Conservation (phyloP, 2,329 filamentous ascomycete genomes). For the Corniculantispora saksenae region DNA sequence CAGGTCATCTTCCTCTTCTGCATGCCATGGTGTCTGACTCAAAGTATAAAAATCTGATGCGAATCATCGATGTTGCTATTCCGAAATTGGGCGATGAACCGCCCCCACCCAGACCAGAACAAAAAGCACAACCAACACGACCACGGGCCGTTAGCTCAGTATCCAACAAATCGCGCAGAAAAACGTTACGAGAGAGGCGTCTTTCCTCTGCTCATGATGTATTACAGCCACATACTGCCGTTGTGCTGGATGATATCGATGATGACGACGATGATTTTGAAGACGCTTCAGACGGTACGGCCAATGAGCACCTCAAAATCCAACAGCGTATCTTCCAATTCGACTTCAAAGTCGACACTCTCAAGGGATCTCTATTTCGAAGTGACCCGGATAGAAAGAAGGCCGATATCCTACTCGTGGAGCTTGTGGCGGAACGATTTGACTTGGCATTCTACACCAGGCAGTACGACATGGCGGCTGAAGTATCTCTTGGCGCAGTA, state of each 20-base stretch:
- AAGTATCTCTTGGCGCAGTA: conserved; percentile 83
- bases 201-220: conserved; percentile 76
- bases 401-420: conserved; percentile 80
- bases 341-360: conserved; percentile 90
- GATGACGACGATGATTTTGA: conserved; percentile 68
- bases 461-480: conserved; percentile 88
- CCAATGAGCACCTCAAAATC: conserved; percentile 64
- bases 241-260: conserved; percentile 77
- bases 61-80: conserved; percentile 89
- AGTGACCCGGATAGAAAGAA: conserved; percentile 77
- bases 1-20: conserved; percentile 86
- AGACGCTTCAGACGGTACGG: conserved; percentile 61
- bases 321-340: conserved; percentile 94
- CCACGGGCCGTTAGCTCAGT: conserved; percentile 49
- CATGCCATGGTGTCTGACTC: conserved; percentile 90
- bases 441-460: conserved; percentile 84
- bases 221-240: conserved; percentile 68
- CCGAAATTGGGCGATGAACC: conserved; percentile 68
- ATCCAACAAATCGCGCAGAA: conserved; percentile 48
- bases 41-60: conserved; percentile 98
- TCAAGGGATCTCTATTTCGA: conserved; percentile 89
- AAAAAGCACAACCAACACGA: conserved; percentile 43
- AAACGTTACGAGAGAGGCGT: conserved; percentile 50
- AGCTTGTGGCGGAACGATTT: conserved; percentile 88
- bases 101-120: conserved; percentile 27